A percentile compares a stretch with the other conserved stretches of the same genome.
These are phyloP conservation scores for Porogramme epimiltina DNA, from an alignment of 1,284 basidiomycete genomes.

Conservation along the genomic window DNA sequence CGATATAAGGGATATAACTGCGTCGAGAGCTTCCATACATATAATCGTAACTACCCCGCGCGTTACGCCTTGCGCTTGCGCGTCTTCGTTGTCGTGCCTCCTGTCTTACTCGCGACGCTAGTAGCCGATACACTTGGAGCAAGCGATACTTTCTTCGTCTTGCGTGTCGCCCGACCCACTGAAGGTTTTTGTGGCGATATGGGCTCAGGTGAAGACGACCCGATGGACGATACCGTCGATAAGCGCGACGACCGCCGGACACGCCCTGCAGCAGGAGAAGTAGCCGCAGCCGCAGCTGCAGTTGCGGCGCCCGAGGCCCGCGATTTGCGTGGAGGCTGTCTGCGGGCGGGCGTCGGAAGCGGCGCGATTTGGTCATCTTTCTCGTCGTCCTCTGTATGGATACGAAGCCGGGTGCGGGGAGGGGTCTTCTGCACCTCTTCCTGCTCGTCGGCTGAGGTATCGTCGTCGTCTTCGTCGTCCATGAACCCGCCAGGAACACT, in stretches of 20 bases:
- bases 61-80: slow-evolving; percentile 20
- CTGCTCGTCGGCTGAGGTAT: slow-evolving; percentile 52
- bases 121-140: background rate
- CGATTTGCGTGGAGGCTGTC: slow-evolving; percentile 24
- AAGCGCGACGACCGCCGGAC: slow-evolving; percentile 23
- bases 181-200: slow-evolving; percentile 27
- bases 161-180: slow-evolving; percentile 14
- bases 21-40: too few species aligned
- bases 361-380: slow-evolving; percentile 57
- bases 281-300: slow-evolving; percentile 15
- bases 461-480: slow-evolving; percentile 50
- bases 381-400: slow-evolving; percentile 37
- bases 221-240: slow-evolving; percentile 21
- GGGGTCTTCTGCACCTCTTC: background rate
- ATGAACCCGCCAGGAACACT: slow-evolving; percentile 60
- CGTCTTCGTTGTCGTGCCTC: slow-evolving; percentile 11
- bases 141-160: slow-evolving; percentile 8
- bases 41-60: too few species aligned
- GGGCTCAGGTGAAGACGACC: slow-evolving; percentile 32
- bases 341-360: slow-evolving; percentile 34
- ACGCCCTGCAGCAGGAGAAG: background rate
- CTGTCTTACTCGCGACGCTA: background rate
- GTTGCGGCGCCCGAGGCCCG: slow-evolving; percentile 21
- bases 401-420: background rate
- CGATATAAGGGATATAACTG: too few species aligned